A percentile compares a stretch with the other conserved stretches of the same genome.
These are phyloP conservation scores for Sphenostylis stenocarpa DNA, from an alignment of 306 rosid species.

Conservation along the genomic window DNA sequence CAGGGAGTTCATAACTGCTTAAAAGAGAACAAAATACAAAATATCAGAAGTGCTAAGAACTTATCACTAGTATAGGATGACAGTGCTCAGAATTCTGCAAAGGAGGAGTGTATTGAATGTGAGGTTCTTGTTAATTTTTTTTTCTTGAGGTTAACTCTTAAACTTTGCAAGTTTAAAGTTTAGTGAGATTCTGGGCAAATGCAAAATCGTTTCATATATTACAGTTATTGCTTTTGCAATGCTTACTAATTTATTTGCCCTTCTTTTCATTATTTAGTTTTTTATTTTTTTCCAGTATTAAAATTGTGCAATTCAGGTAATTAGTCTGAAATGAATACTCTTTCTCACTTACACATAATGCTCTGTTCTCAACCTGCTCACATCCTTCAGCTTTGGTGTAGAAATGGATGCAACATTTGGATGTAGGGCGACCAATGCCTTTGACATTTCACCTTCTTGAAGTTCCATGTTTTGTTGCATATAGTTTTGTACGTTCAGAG, in stretches of 20 bases:
- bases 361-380: constrained; percentile 79
- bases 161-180: background rate
- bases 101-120: constrained; percentile 8
- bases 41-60: background rate
- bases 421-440: constrained; percentile 76
- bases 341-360: constrained; percentile 77
- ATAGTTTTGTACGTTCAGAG: constrained; percentile 60
- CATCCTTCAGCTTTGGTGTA: constrained; percentile 72
- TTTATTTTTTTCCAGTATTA: background rate
- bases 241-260: background rate
- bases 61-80: background rate
- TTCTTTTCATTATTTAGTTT: background rate
- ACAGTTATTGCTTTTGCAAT: no score
- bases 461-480: constrained; percentile 74
- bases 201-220: no score
- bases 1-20: constrained; percentile 95
- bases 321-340: constrained; percentile 5
- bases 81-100: background rate
- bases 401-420: constrained; percentile 74
- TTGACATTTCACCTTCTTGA: constrained; percentile 74
- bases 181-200: background rate
- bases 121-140: background rate
- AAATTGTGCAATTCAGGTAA: constrained; percentile 17
- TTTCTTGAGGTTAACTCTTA: background rate
- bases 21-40: constrained; percentile 36